Evolutionary conservation across 2,329 filamentous ascomycete species (phyloP).

Genomic region (Mycosphaerella sp.): DNA sequence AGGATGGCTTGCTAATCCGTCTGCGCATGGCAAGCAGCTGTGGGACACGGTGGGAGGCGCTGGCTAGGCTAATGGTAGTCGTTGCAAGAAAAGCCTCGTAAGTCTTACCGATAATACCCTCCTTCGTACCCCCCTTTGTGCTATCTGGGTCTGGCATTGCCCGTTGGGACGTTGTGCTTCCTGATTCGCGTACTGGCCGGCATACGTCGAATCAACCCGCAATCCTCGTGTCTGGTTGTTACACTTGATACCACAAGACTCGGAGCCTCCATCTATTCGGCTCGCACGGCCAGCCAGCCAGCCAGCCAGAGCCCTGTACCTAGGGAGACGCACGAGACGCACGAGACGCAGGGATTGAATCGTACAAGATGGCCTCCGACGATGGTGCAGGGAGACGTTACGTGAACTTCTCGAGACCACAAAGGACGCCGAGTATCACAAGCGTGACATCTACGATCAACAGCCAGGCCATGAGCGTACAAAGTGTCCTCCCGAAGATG

Average conservation of each 20-base stretch:
- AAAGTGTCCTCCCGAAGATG: not conserved
- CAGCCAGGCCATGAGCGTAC: constrained; percentile 2
- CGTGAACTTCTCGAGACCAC: constrained; percentile 21
- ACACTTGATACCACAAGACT: not conserved
- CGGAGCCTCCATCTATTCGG: not conserved
- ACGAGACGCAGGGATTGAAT: not conserved
- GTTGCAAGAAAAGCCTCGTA: not conserved
- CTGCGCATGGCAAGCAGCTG: not conserved
- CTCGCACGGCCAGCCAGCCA: not conserved
- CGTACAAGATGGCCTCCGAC: not conserved
- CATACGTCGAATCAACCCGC: not conserved
- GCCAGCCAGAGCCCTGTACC: not conserved
- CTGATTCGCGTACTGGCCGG: not conserved
- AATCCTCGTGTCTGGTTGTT: not conserved
- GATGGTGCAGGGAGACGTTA: constrained; percentile 4
- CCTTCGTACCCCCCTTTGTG: not conserved
- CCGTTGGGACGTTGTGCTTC: too few relatives aligned
- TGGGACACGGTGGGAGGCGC: not conserved
- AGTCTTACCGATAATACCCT: not conserved
- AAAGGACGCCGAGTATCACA: constrained; percentile 13
- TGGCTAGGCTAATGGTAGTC: not conserved
- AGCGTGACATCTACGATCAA: constrained; percentile 5
- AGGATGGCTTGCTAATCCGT: not conserved
- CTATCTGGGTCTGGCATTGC: not conserved
- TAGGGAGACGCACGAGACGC: not conserved